Evolutionary conservation across 2,329 filamentous ascomycete species (phyloP).

Genomic region (Arachnomyces sp.): DNA sequence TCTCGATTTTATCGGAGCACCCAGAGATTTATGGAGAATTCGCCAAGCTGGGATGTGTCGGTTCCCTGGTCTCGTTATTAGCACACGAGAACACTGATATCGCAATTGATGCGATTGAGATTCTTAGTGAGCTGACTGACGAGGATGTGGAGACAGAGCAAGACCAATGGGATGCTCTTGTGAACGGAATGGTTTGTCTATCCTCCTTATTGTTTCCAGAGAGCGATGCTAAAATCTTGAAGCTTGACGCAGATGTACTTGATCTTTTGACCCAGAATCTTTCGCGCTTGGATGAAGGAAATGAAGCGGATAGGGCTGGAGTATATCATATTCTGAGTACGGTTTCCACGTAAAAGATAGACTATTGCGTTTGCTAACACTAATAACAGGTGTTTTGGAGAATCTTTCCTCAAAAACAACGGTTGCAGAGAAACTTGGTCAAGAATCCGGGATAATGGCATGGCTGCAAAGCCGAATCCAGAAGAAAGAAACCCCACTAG

Average conservation of each 20-base stretch:
- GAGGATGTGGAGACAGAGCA: slow-evolving; percentile 80
- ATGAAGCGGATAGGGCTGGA: slow-evolving; percentile 67
- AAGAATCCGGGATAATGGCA: slow-evolving; percentile 58
- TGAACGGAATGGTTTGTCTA: slow-evolving; percentile 49
- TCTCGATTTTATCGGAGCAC: slow-evolving; percentile 83
- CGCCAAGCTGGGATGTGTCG: slow-evolving; percentile 63
- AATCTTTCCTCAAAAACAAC: slow-evolving; percentile 67
- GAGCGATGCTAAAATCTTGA: slow-evolving; percentile 6
- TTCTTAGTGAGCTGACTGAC: slow-evolving; percentile 84
- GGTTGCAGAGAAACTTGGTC: slow-evolving; percentile 64
- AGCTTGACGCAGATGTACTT: slow-evolving; percentile 37
- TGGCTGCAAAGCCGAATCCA: slow-evolving; percentile 75
- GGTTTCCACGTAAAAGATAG: slow-evolving; percentile 7
- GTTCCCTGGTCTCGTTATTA: slow-evolving; percentile 69
- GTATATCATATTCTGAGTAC: slow-evolving; percentile 72
- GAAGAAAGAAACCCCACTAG: slow-evolving; percentile 57
- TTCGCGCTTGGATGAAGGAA: slow-evolving; percentile 65
- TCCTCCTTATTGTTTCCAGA: not conserved
- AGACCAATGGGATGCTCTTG: slow-evolving; percentile 71
- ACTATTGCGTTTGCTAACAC: slow-evolving; percentile 11
- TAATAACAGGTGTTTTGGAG: slow-evolving; percentile 58
- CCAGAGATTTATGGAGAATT: slow-evolving; percentile 76
- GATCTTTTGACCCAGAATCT: slow-evolving; percentile 51
- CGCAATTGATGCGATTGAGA: slow-evolving; percentile 82
- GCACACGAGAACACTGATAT: slow-evolving; percentile 97